Evolutionary conservation across 1,284 basidiomycete species (phyloP).

Genomic region (Puccinia hordei): DNA sequence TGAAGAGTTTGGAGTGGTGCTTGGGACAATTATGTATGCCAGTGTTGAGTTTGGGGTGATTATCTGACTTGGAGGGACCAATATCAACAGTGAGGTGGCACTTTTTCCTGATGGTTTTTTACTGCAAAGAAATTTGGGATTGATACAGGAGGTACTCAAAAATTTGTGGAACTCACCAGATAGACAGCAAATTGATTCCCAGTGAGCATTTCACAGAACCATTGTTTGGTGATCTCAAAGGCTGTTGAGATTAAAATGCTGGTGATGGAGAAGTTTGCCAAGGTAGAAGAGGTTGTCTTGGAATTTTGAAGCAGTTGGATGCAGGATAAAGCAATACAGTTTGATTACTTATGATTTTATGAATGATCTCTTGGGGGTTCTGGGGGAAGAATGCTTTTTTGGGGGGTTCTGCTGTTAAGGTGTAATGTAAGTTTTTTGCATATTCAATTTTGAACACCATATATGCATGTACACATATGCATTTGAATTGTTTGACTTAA

Average conservation of each 20-base stretch:
- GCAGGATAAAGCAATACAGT: background rate
- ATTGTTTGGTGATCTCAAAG: background rate
- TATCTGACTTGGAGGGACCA: background rate
- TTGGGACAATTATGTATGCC: too few relatives aligned
- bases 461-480: too few relatives aligned
- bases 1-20: background rate
- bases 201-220: background rate
- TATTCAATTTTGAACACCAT: constrained; percentile 4
- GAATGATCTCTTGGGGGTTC: background rate
- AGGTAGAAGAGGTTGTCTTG: background rate
- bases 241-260: too few relatives aligned
- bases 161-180: background rate
- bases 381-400: background rate
- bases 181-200: background rate
- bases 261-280: too few relatives aligned
- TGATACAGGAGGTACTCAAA: background rate
- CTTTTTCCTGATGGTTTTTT: background rate
- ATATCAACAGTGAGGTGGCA: background rate
- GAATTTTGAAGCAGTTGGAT: background rate
- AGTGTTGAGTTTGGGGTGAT: background rate
- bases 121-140: background rate
- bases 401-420: background rate
- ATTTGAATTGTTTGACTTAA: too few relatives aligned
- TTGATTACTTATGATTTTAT: background rate
- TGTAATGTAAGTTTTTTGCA: background rate